Conservation (phyloP, 139 green algal species). For the Micromonas pusilla region DNA sequence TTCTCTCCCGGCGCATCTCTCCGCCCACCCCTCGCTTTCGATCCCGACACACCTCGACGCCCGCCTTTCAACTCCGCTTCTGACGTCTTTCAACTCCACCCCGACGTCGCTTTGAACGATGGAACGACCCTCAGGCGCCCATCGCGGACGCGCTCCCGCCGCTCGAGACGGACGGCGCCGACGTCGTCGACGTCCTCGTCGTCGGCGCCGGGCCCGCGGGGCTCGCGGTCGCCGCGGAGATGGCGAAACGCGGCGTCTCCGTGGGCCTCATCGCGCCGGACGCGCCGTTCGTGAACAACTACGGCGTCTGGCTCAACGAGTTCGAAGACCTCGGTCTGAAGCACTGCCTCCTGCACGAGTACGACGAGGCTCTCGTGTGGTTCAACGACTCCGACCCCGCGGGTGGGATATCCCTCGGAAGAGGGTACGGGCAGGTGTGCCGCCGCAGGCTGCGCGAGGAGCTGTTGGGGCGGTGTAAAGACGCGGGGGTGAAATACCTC, state of each 20-base stretch:
- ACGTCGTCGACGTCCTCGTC: conserved; percentile 37
- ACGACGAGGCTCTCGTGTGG: conserved; percentile 45
- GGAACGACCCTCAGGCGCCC: too few species aligned
- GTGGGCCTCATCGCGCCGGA: conserved; percentile 66
- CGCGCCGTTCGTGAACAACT: conserved; percentile 85
- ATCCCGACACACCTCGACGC: too few species aligned
- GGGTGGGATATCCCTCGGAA: conserved; percentile 36
- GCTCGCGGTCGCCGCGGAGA: conserved; percentile 73
- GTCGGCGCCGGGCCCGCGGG: conserved; percentile 83
- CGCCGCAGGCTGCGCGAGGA: conserved; percentile 52
- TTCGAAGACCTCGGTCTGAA: conserved; percentile 59
- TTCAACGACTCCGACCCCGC: conserved; percentile 58
- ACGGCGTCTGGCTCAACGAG: conserved; percentile 77
- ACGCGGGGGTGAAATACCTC: conserved; percentile 15
- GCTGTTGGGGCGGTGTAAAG: conserved; percentile 31
- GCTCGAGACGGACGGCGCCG: neutral
- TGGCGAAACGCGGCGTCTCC: conserved; percentile 63
- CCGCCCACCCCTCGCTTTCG: too few species aligned
- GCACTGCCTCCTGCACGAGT: conserved; percentile 47
- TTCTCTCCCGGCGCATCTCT: too few species aligned
- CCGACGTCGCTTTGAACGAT: too few species aligned
- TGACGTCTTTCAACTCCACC: too few species aligned
- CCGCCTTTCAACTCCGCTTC: too few species aligned
- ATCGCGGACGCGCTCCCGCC: conserved; percentile 6
- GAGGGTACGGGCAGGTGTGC: conserved; percentile 43